Base-by-base conservation (phyloP, 176 grass and related monocot species). In the Oryza punctata region DNA sequence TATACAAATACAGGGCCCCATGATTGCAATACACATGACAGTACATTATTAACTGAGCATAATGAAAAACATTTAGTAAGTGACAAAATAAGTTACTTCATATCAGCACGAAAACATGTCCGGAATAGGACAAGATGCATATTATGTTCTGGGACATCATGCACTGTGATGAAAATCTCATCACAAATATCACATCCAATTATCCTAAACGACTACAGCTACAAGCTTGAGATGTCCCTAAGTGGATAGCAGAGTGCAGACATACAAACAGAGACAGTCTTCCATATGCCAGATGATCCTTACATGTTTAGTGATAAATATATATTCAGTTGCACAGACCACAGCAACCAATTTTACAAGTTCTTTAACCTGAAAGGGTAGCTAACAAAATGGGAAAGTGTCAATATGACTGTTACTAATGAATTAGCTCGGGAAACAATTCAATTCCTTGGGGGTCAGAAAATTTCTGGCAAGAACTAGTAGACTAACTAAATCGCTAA, bases 321-420 rank as follows among this genome's bases (percentile, higher is more conserved):
- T 0, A 6, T 35, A 38, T 38, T 38, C 37, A 38, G 37, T 38
- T 38, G 37, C 37, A 38, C 37, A 38, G 1, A 1, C 37, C 37
- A 38, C 7, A 38, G 37, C 37, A 38, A 38, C 37, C 37, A 38
- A 38, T 38, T 38, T 38, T 38, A 38, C 37, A 38, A 38, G 37
- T 10, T 16, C 0, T n/a, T 16, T 70, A 10, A 16, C 30, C 11
- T 40, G 3, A 10, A 4, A 25, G 28, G 16, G 18, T 54, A 49
- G 10, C 63, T 64, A 66, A 77, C 12, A 15, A 71, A 65, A 83
- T 18, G 50, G 70, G 10, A 10, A 50, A 77, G 79, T 88, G 45
- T 16, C 66, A 16, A 15, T 3, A 33, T 69, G 63, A 69, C 27
- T 52, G 25, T 6, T n/a, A 12, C 24, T 73, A 26, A 38, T 10